These are phyloP conservation scores for Sporormia fimetaria DNA, from an alignment of 495 filamentous ascomycete species.

Conservation along the genomic window DNA sequence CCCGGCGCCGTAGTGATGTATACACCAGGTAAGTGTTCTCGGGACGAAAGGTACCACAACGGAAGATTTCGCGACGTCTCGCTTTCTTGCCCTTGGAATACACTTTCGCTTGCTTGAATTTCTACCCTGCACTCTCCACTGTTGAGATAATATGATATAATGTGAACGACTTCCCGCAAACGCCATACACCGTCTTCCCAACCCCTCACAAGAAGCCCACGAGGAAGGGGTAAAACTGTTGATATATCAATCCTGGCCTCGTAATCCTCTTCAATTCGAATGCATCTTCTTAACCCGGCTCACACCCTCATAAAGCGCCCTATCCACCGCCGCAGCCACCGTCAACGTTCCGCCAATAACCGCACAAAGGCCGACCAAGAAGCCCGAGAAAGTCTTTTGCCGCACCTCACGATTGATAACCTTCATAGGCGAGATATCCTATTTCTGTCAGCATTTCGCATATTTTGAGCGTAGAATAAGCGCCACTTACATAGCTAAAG, in stretches of 20 bases:
- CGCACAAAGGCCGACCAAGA: constrained; percentile 87
- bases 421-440: constrained; percentile 99
- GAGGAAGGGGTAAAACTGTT: neutral
- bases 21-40: too few relatives aligned
- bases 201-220: neutral
- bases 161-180: too few relatives aligned
- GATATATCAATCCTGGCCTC: neutral
- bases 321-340: constrained; percentile 86
- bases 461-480: neutral
- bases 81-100: too few relatives aligned
- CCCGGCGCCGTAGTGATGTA: too few relatives aligned
- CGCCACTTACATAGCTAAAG: constrained; percentile 76
- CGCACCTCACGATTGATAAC: constrained; percentile 93
- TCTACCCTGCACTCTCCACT: too few relatives aligned
- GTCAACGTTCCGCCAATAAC: constrained; percentile 92
- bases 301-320: constrained; percentile 79
- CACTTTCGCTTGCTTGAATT: too few relatives aligned
- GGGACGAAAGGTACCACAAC: too few relatives aligned
- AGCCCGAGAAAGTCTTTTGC: constrained; percentile 74
- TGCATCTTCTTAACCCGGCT: constrained; percentile 81
- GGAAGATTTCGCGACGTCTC: too few relatives aligned
- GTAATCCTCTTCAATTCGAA: constrained; percentile 9
- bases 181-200: constrained; percentile 1
- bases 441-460: constrained; percentile 4
- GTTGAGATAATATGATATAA: too few relatives aligned